Conservation (phyloP, 2,329 filamentous ascomycete genomes). For the Nothomitra cinnamomea region DNA sequence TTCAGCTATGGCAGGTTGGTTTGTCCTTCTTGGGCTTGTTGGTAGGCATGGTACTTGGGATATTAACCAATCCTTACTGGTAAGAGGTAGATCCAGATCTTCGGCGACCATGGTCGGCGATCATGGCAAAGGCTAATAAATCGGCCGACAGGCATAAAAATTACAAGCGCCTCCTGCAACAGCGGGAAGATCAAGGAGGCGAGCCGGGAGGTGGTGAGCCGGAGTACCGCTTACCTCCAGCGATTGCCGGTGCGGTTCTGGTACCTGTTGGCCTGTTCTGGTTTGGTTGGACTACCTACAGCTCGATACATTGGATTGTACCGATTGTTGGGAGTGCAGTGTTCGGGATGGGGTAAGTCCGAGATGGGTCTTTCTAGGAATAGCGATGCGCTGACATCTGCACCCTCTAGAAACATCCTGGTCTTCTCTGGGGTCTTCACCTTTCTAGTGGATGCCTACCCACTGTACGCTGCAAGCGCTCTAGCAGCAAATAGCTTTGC, state of each 20-base stretch:
- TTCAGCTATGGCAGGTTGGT: slow-evolving; percentile 66
- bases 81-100: too few relatives aligned
- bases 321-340: slow-evolving; percentile 56
- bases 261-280: slow-evolving; percentile 73
- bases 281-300: slow-evolving; percentile 73
- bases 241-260: slow-evolving; percentile 55
- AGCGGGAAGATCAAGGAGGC: slow-evolving; percentile 20
- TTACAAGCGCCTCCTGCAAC: slow-evolving; percentile 24
- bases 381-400: background rate
- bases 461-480: slow-evolving; percentile 31
- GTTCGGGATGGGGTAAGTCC: slow-evolving; percentile 52
- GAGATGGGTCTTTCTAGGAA: slow-evolving; percentile 9
- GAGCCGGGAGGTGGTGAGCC: slow-evolving; percentile 45
- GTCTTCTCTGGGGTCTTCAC: slow-evolving; percentile 77
- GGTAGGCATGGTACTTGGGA: slow-evolving; percentile 28
- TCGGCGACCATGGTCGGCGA: background rate
- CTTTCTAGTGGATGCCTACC: slow-evolving; percentile 53
- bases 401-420: slow-evolving; percentile 44
- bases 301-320: slow-evolving; percentile 57
- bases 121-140: too few relatives aligned
- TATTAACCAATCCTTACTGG: slow-evolving; percentile 27
- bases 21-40: slow-evolving; percentile 50
- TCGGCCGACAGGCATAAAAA: slow-evolving; percentile 21
- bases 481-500: slow-evolving; percentile 33
- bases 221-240: slow-evolving; percentile 60